phyloP scores from a whole-genome alignment of 2,329 filamentous ascomycete species.

The Diplodia corticola region DNA sequence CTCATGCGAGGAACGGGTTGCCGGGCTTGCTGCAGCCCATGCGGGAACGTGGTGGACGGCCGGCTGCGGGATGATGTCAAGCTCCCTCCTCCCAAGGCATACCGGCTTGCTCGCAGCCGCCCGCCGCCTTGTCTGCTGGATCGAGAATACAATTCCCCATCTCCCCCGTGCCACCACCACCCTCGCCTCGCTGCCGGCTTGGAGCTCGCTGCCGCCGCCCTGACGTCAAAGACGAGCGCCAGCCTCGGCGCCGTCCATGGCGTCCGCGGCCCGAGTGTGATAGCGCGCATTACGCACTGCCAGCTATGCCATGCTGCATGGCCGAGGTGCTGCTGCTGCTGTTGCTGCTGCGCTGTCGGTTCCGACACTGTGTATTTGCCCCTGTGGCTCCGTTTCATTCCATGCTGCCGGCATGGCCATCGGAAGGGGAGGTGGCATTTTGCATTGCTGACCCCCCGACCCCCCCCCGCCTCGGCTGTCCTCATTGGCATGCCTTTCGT shows the following conservation, averaged over 20 bases:
- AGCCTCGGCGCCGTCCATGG: not conserved
- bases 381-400: constrained; percentile 19
- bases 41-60: constrained; percentile 4
- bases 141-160: not conserved
- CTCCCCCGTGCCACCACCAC: not conserved
- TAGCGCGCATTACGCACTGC: not conserved
- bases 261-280: no score
- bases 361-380: not conserved
- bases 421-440: not conserved
- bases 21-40: not conserved
- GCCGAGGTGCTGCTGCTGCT: not conserved
- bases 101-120: not conserved
- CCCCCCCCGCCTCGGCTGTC: not conserved
- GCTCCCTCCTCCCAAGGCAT: not conserved
- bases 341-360: constrained; percentile 1
- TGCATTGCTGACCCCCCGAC: not conserved
- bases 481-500: not conserved
- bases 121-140: not conserved
- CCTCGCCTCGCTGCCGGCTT: not conserved
- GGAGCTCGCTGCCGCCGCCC: not conserved
- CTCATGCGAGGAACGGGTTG: constrained; percentile 12
- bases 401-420: not conserved
- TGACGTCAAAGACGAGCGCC: not conserved
- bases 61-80: constrained; percentile 7
- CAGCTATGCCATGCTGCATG: not conserved